Percentiles rank a stretch among this genome's conserved stretches.
phyloP scores from a whole-genome alignment of 805 yeast species.

The Wickerhamiella australiensis region DNA sequence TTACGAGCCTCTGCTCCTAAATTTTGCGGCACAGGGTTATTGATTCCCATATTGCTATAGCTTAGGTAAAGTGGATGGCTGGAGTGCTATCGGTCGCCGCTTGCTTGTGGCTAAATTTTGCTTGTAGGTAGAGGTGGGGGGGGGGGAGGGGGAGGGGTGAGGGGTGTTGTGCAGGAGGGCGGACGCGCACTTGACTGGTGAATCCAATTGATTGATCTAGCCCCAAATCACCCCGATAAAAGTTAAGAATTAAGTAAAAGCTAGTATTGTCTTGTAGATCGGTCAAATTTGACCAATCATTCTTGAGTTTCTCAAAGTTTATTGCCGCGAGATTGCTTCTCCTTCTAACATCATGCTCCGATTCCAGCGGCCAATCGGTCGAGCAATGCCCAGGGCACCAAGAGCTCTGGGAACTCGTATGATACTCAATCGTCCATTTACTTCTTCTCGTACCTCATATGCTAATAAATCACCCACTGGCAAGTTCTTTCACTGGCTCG shows the following conservation, averaged over 20 bases:
- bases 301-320: too few species aligned
- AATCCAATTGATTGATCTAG: too few species aligned
- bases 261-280: too few species aligned
- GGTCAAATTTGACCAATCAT: too few species aligned
- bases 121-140: too few species aligned
- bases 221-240: too few species aligned
- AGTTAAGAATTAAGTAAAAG: too few species aligned
- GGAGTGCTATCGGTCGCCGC: too few species aligned
- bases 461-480: neutral
- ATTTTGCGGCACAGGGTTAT: slow-evolving; percentile 90
- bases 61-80: neutral
- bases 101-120: too few species aligned
- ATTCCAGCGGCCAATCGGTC: neutral
- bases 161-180: too few species aligned
- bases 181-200: too few species aligned
- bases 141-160: too few species aligned
- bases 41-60: slow-evolving; percentile 49
- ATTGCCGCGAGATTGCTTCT: neutral
- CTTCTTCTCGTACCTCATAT: neutral
- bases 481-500: slow-evolving; percentile 3
- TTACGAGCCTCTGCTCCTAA: slow-evolving; percentile 79
- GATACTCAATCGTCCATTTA: neutral
- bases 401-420: neutral
- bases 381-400: neutral
- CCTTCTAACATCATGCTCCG: slow-evolving; percentile 2